Percentiles rank a stretch among this genome's conserved stretches.
Conservation (phyloP, 345 rosid species). For the Rhodamnia rubescens region DNA sequence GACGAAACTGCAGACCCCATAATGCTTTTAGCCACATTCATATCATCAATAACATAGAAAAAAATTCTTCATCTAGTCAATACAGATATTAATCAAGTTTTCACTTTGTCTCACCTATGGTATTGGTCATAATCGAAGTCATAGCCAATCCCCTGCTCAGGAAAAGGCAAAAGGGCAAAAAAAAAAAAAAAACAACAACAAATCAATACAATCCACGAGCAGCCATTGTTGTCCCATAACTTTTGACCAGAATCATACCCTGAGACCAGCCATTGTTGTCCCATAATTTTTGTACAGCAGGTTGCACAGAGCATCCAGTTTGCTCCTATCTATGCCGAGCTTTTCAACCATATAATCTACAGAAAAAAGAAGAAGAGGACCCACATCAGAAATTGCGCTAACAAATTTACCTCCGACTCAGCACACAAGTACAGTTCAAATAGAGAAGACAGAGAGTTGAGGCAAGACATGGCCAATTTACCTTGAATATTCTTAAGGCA, state of each 20-base stretch:
- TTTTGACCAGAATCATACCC: constrained; percentile 37
- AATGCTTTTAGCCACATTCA: not conserved
- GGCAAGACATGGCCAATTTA: not conserved
- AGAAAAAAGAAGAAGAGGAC: not conserved
- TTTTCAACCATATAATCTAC: constrained; percentile 62
- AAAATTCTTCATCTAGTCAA: not conserved
- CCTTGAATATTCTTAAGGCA: constrained; percentile 63
- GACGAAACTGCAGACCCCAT: constrained; percentile 28
- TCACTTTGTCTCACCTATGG: constrained; percentile 30
- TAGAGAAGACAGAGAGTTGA: not conserved
- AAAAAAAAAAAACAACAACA: not conserved
- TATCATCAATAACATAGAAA: not conserved
- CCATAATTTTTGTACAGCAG: constrained; percentile 68
- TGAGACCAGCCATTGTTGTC: constrained; percentile 90
- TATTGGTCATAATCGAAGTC: constrained; percentile 70
- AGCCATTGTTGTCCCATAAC: constrained; percentile 87
- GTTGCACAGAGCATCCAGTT: constrained; percentile 36
- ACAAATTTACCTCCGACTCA: not conserved
- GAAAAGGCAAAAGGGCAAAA: not conserved
- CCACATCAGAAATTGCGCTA: not conserved
- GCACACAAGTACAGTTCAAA: not conserved
- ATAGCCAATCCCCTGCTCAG: constrained; percentile 71
- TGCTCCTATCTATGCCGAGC: constrained; percentile 57
- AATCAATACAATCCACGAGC: constrained; percentile 13
- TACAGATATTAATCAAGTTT: not conserved